Evolutionary conservation across 2,329 filamentous ascomycete genomes (phyloP), one percentile per base, ranked within the genome.

Genomic region (Shiraia sp.): DNA sequence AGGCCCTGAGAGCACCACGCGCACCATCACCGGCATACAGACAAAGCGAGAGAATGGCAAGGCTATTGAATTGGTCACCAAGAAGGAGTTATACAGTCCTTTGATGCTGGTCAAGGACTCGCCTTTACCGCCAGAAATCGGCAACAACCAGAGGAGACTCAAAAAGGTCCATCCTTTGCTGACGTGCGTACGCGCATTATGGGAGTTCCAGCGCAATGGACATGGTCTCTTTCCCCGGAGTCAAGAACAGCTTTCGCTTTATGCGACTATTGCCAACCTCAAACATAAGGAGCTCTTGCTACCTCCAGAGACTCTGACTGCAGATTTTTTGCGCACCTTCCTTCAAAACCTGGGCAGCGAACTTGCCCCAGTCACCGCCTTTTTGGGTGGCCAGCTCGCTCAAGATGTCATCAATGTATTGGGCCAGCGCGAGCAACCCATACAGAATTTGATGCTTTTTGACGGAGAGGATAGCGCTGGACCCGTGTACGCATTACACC

Each of bases 401-500:
- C 93, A 99, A 72, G 93, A 99, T 65, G 90, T 96, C 36, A 97
- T 99, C 72, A 97, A 97, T 61, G 91, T 96, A 23, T 80, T 97
- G 5, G 90, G 91, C 34, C 84, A 88, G 65, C 84, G 87, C 28
- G 90, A 97, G 72, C 93, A 96, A 69, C 93, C 93, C 1, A 87
- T 99, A 29, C 93, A 99, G 73, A 99, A 99, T 69, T 83, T 96
- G 66, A 80, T 96, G 35, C 76, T 97, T 14, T 96, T 97, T 60
- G 90, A 97, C 66, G 91, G 91, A 10, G 87, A 89, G 55, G 80
- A 79, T 32, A 87, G 88, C 70, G 81, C 88, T 52, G 88, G 87
- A 0, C 83, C 83, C 2, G 84, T 93, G 53, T 96, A 93, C 65
- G 80, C 90, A 2, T 75, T 97, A 29, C 89, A 95, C 63, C 88